Evolutionary conservation across 1,139 yeast genomes (phyloP).

Genomic region (Sugiyamaella sp.): DNA sequence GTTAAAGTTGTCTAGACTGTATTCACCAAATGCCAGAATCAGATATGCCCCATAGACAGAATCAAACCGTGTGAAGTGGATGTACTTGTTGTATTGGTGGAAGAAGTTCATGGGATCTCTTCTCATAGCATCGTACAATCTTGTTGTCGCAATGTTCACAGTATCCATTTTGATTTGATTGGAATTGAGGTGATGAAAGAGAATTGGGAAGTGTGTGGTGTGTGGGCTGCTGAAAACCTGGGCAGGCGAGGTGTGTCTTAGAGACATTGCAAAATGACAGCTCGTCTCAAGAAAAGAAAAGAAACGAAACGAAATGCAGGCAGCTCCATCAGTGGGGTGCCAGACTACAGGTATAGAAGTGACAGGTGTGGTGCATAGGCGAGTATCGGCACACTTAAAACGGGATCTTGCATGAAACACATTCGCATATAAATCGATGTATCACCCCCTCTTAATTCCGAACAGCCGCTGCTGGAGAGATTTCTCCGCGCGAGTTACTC

Average conservation of each 20-base stretch:
- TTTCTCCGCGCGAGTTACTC: no score
- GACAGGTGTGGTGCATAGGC: neutral
- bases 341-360: no score
- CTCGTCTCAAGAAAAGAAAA: no score
- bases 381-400: no score
- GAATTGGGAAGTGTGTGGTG: neutral
- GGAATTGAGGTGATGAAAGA: neutral
- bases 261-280: no score
- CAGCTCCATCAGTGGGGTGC: no score
- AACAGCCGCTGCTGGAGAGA: no score
- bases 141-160: conserved; percentile 1
- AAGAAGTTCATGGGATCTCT: conserved; percentile 7
- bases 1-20: neutral
- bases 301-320: neutral
- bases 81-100: conserved; percentile 2
- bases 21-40: conserved; percentile 2
- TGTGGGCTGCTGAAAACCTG: no score
- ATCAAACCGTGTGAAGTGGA: conserved; percentile 11
- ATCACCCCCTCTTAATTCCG: no score
- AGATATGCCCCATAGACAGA: conserved; percentile 10
- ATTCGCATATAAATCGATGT: no score
- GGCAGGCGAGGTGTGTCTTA: no score
- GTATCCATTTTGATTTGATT: conserved; percentile 3
- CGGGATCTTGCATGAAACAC: no score
- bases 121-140: conserved; percentile 1